Evolutionary conservation across 495 filamentous ascomycete species (phyloP).

Genomic region (Staphylotrichum tortipilum): DNA sequence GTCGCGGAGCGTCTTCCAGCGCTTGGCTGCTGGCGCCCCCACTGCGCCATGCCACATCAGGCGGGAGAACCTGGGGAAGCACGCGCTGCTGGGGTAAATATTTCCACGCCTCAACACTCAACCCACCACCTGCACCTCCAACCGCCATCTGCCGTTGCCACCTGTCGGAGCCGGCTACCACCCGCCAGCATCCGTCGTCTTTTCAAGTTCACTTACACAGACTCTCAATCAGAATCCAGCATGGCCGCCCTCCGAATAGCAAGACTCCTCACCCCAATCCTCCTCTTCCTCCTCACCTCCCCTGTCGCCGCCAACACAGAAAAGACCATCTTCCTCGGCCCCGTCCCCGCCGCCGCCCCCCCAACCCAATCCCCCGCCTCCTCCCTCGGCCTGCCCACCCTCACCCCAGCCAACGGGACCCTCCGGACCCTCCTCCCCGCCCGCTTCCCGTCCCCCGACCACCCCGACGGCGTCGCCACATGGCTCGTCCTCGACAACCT

Average conservation of each 20-base stretch:
- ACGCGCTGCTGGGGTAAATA: not conserved
- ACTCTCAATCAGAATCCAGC: no score
- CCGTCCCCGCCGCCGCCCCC: constrained; percentile 45
- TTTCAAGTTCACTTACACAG: not conserved
- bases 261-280: not conserved
- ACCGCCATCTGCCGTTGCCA: not conserved
- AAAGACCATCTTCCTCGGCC: constrained; percentile 82
- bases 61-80: constrained; percentile 12
- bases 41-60: not conserved
- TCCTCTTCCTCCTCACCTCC: constrained; percentile 2
- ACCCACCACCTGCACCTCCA: no score
- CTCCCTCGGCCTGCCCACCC: constrained; percentile 53
- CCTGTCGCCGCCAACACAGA: constrained; percentile 62
- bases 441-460: constrained; percentile 50
- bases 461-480: constrained; percentile 53
- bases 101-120: no score
- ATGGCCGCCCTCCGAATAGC: not conserved
- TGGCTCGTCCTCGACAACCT: constrained; percentile 84
- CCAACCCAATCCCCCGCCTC: constrained; percentile 50
- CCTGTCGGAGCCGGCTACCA: not conserved
- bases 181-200: not conserved
- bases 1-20: not conserved
- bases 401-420: constrained; percentile 42
- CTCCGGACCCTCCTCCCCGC: constrained; percentile 55
- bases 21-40: not conserved